Evolutionary conservation across 2,329 filamentous ascomycete genomes (phyloP), one percentile per base, ranked within the genome.

Genomic region (Fusarium musae): DNA sequence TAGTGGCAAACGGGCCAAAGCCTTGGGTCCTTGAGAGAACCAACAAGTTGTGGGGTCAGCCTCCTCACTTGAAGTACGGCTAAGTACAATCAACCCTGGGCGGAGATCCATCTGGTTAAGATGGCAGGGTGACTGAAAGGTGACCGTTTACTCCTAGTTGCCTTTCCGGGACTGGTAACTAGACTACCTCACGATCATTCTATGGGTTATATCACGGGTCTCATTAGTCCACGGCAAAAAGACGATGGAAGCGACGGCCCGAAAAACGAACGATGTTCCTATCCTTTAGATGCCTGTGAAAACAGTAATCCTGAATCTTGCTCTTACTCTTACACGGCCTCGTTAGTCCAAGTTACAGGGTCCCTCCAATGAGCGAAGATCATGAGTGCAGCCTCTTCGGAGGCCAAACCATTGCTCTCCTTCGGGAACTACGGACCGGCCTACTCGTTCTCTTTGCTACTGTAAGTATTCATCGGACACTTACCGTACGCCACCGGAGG

Each of bases 211-310:
- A 30, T 40, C 42, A 53, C 39, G 46, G 44, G 37, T 40, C 47
- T 53, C 32, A 34, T 58, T 69, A 60, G 57, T 61, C 69, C 39
- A 57, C 46, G 66, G 65, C 21, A 54, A 37, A 61, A 42, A 49
- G 39, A 50, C 37, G 46, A 70, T 72, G 72, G 72, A 73, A 75
- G 72, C 72, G 72, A 74, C 72, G 71, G 71, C 71, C 71, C 71
- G 71, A 52, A 53, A 49, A 58, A 57, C 54, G 63, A 63, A 58
- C 39, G 52, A 60, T 49, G 40, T 44, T 52, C 32, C 42, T 64
- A 54, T 61, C 57, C 44, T 47, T 42, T 30, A 40, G 67, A 73
- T n/a, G 28, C 46, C 73, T 40, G 16, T 21, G 56, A 46, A 52
- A 56, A 64, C 43, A 42, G 50, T 47, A 26, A 19, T 39, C 46